Conservation (phyloP, 768 basidiomycete genomes). For the Lentinula sp. region DNA sequence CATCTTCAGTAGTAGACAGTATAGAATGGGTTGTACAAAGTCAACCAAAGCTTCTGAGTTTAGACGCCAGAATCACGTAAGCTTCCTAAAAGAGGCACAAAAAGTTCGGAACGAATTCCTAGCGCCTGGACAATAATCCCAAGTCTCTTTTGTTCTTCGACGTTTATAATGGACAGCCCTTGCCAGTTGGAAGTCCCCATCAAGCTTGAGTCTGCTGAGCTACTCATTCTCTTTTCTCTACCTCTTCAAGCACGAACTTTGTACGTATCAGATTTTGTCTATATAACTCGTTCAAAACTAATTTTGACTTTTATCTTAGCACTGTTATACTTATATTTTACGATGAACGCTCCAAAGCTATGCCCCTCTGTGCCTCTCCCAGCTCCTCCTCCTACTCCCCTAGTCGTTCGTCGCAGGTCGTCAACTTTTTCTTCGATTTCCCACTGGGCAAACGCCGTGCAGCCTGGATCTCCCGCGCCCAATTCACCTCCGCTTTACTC, state of each 20-base stretch:
- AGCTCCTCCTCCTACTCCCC: not conserved
- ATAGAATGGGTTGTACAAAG: not conserved
- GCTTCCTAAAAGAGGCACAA: not conserved
- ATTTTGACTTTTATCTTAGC: not conserved
- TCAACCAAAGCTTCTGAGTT: not conserved
- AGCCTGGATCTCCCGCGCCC: slow-evolving; percentile 22
- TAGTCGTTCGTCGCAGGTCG: not conserved
- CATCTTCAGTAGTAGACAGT: not conserved
- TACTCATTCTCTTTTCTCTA: not conserved
- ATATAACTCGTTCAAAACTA: not conserved
- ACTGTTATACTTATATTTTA: not conserved
- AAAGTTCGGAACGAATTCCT: not conserved
- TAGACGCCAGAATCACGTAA: not conserved
- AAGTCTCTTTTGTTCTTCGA: not conserved
- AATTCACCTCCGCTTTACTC: slow-evolving; percentile 13
- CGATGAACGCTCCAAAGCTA: slow-evolving; percentile 3
- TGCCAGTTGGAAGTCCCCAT: not conserved
- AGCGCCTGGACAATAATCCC: not conserved
- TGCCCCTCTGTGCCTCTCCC: not conserved
- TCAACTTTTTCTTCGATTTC: slow-evolving; percentile 23
- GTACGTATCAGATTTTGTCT: not conserved
- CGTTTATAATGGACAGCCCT: not conserved
- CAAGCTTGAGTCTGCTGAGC: slow-evolving; percentile 1
- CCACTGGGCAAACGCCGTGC: slow-evolving; percentile 35
- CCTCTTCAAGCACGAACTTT: not conserved